These are phyloP conservation scores for Daldinia concentrica DNA, from an alignment of 495 filamentous ascomycete species.

Conservation along the genomic window DNA sequence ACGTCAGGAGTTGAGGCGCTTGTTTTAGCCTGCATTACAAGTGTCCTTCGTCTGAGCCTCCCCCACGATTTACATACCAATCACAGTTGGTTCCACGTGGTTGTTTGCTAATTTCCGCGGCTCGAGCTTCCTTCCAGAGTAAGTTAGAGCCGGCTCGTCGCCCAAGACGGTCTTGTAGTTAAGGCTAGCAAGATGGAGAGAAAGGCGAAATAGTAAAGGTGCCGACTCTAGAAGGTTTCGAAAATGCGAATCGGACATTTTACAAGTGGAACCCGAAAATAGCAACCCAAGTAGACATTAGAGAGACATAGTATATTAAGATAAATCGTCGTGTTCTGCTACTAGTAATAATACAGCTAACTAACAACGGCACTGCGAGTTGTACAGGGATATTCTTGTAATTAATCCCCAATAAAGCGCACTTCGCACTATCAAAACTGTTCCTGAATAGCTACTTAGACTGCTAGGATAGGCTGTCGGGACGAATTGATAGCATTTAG, in stretches of 20 bases:
- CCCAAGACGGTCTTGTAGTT: constrained; percentile 8
- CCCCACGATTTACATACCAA: constrained; percentile 33
- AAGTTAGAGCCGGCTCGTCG: constrained; percentile 21
- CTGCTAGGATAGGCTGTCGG: too few relatives aligned
- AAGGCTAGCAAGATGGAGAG: constrained; percentile 22
- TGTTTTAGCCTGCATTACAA: constrained; percentile 22
- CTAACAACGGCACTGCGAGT: neutral
- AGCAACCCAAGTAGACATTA: neutral
- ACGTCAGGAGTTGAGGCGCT: constrained; percentile 30
- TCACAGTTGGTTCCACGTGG: constrained; percentile 30
- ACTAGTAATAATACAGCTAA: neutral
- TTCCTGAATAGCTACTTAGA: neutral
- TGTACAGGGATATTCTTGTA: neutral
- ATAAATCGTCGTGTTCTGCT: neutral
- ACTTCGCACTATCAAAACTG: neutral
- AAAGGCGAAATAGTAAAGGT: constrained; percentile 5
- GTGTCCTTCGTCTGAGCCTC: constrained; percentile 23
- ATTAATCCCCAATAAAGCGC: neutral
- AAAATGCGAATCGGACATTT: neutral
- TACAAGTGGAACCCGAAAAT: neutral
- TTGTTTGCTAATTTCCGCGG: constrained; percentile 24
- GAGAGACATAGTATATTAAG: neutral
- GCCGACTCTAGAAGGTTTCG: neutral
- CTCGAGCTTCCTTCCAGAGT: constrained; percentile 27
- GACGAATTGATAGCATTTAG: neutral